A percentile compares a stretch with the other conserved stretches of the same genome.
These are phyloP conservation scores for Talaromyces nanjingensis DNA, from an alignment of 495 filamentous ascomycete genomes.

Conservation along the genomic window DNA sequence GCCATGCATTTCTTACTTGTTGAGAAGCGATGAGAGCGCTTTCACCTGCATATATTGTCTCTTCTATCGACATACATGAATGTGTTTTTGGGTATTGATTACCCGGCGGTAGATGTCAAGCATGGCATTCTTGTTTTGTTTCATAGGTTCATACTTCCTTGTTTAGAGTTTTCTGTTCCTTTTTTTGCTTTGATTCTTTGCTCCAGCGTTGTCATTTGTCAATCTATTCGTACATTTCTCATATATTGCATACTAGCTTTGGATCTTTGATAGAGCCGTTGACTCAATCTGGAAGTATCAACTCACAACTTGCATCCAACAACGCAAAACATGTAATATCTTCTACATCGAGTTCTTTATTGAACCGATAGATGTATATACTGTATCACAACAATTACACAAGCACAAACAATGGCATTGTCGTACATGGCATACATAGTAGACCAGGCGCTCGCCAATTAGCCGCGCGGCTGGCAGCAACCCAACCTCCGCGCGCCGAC, in stretches of 20 bases:
- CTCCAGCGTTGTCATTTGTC: not conserved
- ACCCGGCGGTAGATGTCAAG: not conserved
- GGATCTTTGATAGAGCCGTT: not conserved
- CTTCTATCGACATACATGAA: not conserved
- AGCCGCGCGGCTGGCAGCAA: not conserved
- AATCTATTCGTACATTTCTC: not conserved
- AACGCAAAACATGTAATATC: not conserved
- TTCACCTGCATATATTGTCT: constrained; percentile 5
- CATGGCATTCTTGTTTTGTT: not conserved
- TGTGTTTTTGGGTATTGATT: not conserved
- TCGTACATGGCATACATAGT: not conserved
- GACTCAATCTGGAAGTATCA: not conserved
- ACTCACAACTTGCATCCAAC: not conserved
- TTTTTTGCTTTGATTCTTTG: not conserved
- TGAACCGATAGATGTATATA: not conserved
- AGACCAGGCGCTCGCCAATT: not conserved
- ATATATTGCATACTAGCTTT: not conserved
- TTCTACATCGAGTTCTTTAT: not conserved
- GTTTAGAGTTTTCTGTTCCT: not conserved
- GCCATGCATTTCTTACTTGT: constrained; percentile 93
- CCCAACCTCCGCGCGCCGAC: not conserved
- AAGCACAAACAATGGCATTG: not conserved
- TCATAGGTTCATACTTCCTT: not conserved
- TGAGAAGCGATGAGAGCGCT: constrained; percentile 64
- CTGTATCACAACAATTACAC: not conserved